Evolutionary conservation across 83 land plant genomes (phyloP).

Genomic region (Picea engelmannii): DNA sequence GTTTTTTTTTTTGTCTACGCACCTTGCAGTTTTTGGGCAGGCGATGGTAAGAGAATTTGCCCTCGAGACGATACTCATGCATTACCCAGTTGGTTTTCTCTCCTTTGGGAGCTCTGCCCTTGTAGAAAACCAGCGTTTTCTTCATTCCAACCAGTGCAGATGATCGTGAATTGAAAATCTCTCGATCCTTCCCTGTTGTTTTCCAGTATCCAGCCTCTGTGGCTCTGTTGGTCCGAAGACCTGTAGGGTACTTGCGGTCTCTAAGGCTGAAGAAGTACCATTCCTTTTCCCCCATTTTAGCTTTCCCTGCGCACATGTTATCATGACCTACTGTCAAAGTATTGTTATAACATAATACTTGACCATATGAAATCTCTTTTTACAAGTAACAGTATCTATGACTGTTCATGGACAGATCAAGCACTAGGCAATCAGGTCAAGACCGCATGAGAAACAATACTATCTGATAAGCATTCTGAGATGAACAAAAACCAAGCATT

Average conservation of each 20-base stretch:
- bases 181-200: conserved; percentile 70
- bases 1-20: background rate
- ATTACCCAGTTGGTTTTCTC: conserved; percentile 77
- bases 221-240: conserved; percentile 41
- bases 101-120: conserved; percentile 69
- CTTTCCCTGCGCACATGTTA: conserved; percentile 29
- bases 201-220: conserved; percentile 74
- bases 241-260: conserved; percentile 65
- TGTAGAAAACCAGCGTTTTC: conserved; percentile 68
- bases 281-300: conserved; percentile 51
- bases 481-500: no score
- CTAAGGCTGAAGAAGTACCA: conserved; percentile 70
- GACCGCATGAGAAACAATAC: no score
- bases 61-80: conserved; percentile 69
- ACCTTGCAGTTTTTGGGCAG: conserved; percentile 28
- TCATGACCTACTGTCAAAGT: background rate
- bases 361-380: no score
- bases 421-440: no score
- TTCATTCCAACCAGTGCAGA: conserved; percentile 52
- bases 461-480: no score
- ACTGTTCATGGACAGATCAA: no score
- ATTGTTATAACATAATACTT: no score
- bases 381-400: no score
- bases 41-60: conserved; percentile 28
- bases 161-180: conserved; percentile 37